Evolutionary conservation across 352 stramenopile species (phyloP).

Genomic region (Phytophthora sp.): DNA sequence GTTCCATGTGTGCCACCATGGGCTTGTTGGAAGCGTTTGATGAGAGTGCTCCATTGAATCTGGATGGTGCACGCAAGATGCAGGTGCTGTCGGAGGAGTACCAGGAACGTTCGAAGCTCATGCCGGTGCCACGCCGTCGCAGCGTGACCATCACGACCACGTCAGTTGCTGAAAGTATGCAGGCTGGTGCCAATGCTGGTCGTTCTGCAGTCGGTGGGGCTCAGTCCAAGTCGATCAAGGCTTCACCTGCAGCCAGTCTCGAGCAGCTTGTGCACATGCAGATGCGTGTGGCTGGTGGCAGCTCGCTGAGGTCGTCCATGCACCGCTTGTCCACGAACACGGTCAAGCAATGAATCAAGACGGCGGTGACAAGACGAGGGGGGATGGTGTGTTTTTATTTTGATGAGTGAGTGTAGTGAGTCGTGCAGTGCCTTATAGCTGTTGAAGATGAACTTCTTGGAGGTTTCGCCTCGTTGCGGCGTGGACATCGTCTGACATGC

Average conservation of each 20-base stretch:
- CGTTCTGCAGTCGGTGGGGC: conserved; percentile 24
- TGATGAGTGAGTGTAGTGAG: conserved; percentile 39
- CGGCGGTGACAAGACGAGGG: conserved; percentile 14
- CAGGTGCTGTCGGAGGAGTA: conserved; percentile 89
- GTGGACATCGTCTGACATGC: conserved; percentile 23
- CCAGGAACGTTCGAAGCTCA: conserved; percentile 81
- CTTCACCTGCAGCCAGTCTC: conserved; percentile 71
- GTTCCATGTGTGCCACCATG: conserved; percentile 94
- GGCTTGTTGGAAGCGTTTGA: conserved; percentile 77
- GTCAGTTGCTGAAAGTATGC: conserved; percentile 45
- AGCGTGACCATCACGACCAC: conserved; percentile 82
- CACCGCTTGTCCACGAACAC: conserved; percentile 58
- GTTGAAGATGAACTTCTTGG: conserved; percentile 47
- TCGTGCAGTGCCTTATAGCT: conserved; percentile 49
- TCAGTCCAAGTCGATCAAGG: conserved; percentile 39
- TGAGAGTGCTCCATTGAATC: conserved; percentile 76
- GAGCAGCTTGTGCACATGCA: conserved; percentile 89
- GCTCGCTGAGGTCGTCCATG: conserved; percentile 44
- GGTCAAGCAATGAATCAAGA: conserved; percentile 39
- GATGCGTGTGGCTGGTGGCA: conserved; percentile 74
- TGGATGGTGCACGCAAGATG: conserved; percentile 88
- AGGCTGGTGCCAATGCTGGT: conserved; percentile 22
- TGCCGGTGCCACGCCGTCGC: conserved; percentile 71
- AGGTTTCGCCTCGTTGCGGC: conserved; percentile 21
- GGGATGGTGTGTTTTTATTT: conserved; percentile 37